Percentiles rank a stretch among this genome's conserved stretches.
Conservation (phyloP, 371 early-diverging fungal genomes). For the Actinomucor elegans region DNA sequence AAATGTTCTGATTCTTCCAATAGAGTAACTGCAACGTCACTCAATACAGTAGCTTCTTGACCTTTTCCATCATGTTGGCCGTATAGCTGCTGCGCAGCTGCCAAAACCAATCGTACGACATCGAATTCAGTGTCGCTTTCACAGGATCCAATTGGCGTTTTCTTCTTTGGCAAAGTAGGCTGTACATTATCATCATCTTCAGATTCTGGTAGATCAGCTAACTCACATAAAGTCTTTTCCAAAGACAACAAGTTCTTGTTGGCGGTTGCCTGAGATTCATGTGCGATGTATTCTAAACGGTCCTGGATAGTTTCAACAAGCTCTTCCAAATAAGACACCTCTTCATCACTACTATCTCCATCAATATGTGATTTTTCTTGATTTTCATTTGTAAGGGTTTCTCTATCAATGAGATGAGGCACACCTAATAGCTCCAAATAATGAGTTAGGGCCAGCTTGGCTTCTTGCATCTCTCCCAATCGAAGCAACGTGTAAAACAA, state of each 20-base stretch:
- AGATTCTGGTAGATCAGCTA: background rate
- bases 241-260: background rate
- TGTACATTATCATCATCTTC: background rate
- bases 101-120: conserved; percentile 4
- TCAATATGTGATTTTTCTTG: no score
- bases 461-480: conserved; percentile 70
- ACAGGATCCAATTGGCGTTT: conserved; percentile 13
- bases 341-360: background rate
- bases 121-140: conserved; percentile 26
- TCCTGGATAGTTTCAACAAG: conserved; percentile 1
- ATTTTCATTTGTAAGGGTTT: no score
- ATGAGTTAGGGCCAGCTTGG: conserved; percentile 56
- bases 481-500: conserved; percentile 54
- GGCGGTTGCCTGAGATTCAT: background rate
- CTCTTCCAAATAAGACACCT: background rate
- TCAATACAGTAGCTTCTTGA: conserved; percentile 3
- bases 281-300: background rate
- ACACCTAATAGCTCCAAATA: conserved; percentile 57
- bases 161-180: background rate
- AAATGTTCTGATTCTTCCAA: conserved; percentile 17
- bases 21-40: conserved; percentile 4
- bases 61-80: background rate
- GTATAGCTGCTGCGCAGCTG: conserved; percentile 6
- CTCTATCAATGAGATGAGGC: conserved; percentile 1
- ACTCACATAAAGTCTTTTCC: background rate